A percentile compares a stretch with the other conserved stretches of the same genome.
Evolutionary conservation across 1,284 basidiomycete species (phyloP).

Genomic region (Erythrobasidium hasegawianum): DNA sequence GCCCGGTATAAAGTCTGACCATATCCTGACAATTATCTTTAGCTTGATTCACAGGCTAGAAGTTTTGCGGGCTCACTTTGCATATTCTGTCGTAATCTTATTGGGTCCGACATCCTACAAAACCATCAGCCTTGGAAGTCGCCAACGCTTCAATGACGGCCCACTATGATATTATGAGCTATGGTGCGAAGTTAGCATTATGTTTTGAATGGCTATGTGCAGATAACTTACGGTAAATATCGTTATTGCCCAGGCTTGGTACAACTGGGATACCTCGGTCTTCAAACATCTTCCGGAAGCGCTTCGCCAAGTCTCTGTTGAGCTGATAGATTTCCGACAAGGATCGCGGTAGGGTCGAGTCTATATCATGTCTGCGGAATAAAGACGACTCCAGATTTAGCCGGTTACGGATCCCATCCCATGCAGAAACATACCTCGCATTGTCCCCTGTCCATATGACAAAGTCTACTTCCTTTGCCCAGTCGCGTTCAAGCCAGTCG

Average conservation of each 20-base stretch:
- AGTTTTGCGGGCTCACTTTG: slow-evolving; percentile 58
- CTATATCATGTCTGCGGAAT: slow-evolving; percentile 79
- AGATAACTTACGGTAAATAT: slow-evolving; percentile 39
- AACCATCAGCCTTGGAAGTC: too few relatives aligned
- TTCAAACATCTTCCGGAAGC: slow-evolving; percentile 68
- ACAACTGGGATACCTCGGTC: slow-evolving; percentile 69
- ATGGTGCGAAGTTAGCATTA: background rate
- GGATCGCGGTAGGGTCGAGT: slow-evolving; percentile 72
- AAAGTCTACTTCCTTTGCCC: slow-evolving; percentile 81
- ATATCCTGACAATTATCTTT: too few relatives aligned
- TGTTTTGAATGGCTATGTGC: background rate
- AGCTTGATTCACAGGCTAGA: too few relatives aligned
- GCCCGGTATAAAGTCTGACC: slow-evolving; percentile 78
- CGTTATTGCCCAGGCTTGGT: slow-evolving; percentile 68
- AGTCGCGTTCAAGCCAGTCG: slow-evolving; percentile 72
- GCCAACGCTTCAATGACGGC: background rate
- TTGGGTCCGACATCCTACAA: slow-evolving; percentile 63
- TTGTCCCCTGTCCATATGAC: slow-evolving; percentile 91
- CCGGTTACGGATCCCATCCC: background rate
- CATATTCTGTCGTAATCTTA: slow-evolving; percentile 68
- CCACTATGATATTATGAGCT: slow-evolving; percentile 33
- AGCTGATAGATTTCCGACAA: slow-evolving; percentile 72
- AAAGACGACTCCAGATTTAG: background rate
- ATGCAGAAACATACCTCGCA: slow-evolving; percentile 60
- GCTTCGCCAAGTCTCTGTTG: slow-evolving; percentile 65